Evolutionary conservation across 2,329 filamentous ascomycete species (phyloP).

Genomic region (Calcarisporium arbuscula): DNA sequence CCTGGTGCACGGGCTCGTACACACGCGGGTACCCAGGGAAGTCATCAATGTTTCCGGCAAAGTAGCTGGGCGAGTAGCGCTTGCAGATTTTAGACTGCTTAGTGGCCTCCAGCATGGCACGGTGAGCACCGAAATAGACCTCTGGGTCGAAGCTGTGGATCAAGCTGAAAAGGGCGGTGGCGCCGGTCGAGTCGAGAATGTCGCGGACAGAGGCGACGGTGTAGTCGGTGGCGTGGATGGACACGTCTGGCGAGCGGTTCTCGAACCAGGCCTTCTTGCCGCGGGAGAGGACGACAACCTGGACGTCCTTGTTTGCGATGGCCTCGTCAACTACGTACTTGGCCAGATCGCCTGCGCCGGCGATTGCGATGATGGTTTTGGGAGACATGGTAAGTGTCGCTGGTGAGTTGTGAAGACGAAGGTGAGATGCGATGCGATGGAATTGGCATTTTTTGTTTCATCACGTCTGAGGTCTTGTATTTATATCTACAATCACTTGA

Average conservation of each 20-base stretch:
- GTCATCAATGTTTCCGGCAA: slow-evolving; percentile 2
- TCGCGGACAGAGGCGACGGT: background rate
- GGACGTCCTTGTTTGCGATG: slow-evolving; percentile 7
- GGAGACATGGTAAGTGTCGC: background rate
- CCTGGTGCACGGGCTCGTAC: slow-evolving; percentile 2
- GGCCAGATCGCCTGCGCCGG: slow-evolving; percentile 1
- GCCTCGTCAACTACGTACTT: slow-evolving; percentile 1
- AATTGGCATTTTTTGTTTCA: no score
- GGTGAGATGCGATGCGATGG: no score
- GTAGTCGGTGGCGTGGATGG: slow-evolving; percentile 2
- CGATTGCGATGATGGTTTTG: slow-evolving; percentile 1
- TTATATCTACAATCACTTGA: no score
- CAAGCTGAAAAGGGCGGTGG: background rate
- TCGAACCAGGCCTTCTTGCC: slow-evolving; percentile 3
- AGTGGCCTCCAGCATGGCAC: slow-evolving; percentile 1
- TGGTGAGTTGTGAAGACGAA: no score
- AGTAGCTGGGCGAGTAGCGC: slow-evolving; percentile 5
- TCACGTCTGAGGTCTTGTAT: no score
- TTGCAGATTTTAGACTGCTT: slow-evolving; percentile 3
- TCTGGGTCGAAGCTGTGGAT: background rate
- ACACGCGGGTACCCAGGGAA: slow-evolving; percentile 1
- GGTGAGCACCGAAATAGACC: background rate
- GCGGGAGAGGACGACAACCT: slow-evolving; percentile 2
- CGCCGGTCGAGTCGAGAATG: background rate
- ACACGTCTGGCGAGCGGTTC: slow-evolving; percentile 1